A percentile compares a stretch with the other conserved stretches of the same genome.
Evolutionary conservation across 139 green algal genomes (phyloP).

Genomic region (Astrephomene gubernaculifera): DNA sequence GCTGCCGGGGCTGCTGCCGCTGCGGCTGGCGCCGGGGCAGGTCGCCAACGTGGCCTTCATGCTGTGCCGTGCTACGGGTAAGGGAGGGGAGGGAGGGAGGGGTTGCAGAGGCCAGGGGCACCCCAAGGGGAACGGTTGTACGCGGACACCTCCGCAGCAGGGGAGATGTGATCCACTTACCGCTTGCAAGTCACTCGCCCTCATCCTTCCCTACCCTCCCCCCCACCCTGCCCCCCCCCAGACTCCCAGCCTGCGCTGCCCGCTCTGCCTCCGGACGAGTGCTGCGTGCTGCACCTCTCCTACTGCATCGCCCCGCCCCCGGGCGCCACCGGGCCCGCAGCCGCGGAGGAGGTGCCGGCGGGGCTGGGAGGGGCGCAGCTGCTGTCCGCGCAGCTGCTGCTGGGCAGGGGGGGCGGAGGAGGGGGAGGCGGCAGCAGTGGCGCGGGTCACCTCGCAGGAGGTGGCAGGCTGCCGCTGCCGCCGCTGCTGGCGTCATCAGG

Average conservation of each 20-base stretch:
- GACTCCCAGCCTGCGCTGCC: background rate
- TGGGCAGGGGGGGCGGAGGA: too few relatives aligned
- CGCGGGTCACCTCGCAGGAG: background rate
- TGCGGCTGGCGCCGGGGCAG: constrained; percentile 5
- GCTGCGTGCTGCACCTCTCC: constrained; percentile 16
- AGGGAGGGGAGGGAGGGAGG: background rate
- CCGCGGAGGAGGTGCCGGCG: background rate
- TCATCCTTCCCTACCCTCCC: background rate
- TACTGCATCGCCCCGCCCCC: background rate
- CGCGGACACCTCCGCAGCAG: too few relatives aligned
- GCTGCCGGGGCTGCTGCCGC: constrained; percentile 11
- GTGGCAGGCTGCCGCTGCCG: background rate
- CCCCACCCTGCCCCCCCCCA: background rate
- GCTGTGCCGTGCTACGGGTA: background rate
- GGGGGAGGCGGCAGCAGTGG: background rate
- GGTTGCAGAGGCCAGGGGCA: too few relatives aligned
- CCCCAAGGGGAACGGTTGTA: too few relatives aligned
- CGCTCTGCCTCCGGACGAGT: constrained; percentile 8
- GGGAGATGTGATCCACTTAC: too few relatives aligned
- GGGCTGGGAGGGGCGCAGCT: too few relatives aligned
- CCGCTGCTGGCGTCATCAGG: background rate
- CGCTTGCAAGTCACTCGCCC: too few relatives aligned
- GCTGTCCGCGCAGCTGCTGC: background rate
- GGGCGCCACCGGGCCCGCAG: too few relatives aligned
- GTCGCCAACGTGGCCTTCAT: background rate